Base-by-base conservation (phyloP, 768 basidiomycete species). In the button mushroom (Agaricus bisporus) region DNA sequence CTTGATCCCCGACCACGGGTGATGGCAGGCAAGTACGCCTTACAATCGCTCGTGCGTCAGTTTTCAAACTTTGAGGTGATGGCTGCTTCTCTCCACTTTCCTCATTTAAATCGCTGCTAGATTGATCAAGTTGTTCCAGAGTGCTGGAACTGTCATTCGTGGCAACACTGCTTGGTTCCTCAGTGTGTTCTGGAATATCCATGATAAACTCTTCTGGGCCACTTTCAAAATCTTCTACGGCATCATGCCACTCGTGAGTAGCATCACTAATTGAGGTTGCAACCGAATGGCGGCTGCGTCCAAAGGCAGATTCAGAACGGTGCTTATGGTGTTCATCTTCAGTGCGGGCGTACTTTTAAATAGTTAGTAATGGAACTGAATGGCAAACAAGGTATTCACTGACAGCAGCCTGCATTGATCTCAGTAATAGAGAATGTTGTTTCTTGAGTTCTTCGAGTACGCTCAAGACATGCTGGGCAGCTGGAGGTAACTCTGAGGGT, bases 241-340 rank as follows among this genome's bases (percentile, higher is more conserved):
- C 90, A 59, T 92, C 90, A 60, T 79, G 91, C 89, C 89, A 92
- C 61, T 90, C 80, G 48, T 74, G 70, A 51, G 75, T 64, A 25
- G 75, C 77, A 50, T 80, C 82, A 42, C 76, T 79, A 25, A 70
- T 63, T 28, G 75, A 75, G 2, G 79, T 81, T 36, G 72, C 63
- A 35, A 76, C 70, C 10, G 81, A 82, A 48, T 73, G 63, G 32
- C 76, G 74, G 50, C 72, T 71, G 28, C 67, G 38, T 68, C 68
- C 9, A 64, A 64, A 29, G 67, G 59, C 22, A 25, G n/a, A 38
- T 29, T 28, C 52, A 25, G 18, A 25, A 17, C 10, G 47, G 20
- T 3, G 36, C 36, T 29, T 11, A 62, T 39, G 60, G 64, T 47
- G 57, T 66, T 48, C 58, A 56, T 47, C n/a, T 7, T 38, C 48